Percentiles rank a stretch among this genome's conserved stretches.
Evolutionary conservation across 345 rosid species (phyloP).

Genomic region (Laguncularia racemosa): DNA sequence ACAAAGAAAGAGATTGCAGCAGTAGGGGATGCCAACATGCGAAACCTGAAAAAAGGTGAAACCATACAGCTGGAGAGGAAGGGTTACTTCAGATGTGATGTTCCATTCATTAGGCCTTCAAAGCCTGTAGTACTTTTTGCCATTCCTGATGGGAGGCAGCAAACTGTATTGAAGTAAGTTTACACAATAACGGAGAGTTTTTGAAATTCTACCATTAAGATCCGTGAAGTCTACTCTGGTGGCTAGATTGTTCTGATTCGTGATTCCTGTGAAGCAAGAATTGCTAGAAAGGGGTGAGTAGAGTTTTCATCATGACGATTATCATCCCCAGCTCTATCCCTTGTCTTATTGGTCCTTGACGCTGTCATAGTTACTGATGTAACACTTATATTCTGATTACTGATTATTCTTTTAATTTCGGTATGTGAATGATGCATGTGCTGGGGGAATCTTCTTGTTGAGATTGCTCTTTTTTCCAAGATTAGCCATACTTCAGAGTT

Average conservation of each 20-base stretch:
- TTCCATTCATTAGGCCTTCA: constrained; percentile 57
- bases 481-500: too few relatives aligned
- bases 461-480: too few relatives aligned
- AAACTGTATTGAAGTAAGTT: constrained; percentile 23
- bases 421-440: too few relatives aligned
- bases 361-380: neutral
- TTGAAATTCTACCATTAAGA: neutral
- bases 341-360: too few relatives aligned
- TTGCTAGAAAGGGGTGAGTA: neutral
- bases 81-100: constrained; percentile 86
- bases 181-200: neutral
- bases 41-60: constrained; percentile 61
- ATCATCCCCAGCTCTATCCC: too few relatives aligned
- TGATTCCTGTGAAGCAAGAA: neutral
- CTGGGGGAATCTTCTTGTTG: too few relatives aligned
- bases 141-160: constrained; percentile 78
- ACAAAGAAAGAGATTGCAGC: constrained; percentile 68
- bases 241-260: neutral
- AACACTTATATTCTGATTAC: neutral
- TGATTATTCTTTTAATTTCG: neutral
- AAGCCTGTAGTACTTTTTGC: constrained; percentile 70
- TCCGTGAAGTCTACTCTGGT: neutral
- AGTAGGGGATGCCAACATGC: constrained; percentile 85
- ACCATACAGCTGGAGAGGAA: constrained; percentile 87
- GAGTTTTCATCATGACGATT: neutral